A percentile compares a stretch with the other conserved stretches of the same genome.
Evolutionary conservation across 495 filamentous ascomycete genomes (phyloP).

Genomic region (Penicillium canariense): DNA sequence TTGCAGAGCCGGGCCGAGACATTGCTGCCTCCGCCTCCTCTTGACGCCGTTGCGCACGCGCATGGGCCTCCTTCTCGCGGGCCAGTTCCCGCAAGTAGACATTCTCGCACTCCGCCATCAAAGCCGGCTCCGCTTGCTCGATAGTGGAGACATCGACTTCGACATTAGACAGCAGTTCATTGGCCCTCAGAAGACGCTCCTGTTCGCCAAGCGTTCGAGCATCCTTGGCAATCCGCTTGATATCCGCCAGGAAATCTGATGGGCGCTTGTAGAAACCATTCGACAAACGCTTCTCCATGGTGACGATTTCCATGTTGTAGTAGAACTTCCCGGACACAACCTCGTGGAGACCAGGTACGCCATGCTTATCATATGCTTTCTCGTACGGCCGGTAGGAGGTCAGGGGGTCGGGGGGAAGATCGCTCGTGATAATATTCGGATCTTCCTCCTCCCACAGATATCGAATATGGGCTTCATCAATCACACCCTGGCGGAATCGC

Average conservation of each 20-base stretch:
- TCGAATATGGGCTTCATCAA: conserved; percentile 66
- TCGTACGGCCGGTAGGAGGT: conserved; percentile 68
- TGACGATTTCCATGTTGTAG: conserved; percentile 91
- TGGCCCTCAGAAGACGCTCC: conserved; percentile 76
- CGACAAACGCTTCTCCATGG: conserved; percentile 88
- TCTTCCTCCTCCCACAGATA: conserved; percentile 84
- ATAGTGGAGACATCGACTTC: conserved; percentile 83
- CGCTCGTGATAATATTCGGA: conserved; percentile 74
- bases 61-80: conserved; percentile 61
- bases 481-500: conserved; percentile 75
- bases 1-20: conserved; percentile 23
- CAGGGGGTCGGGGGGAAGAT: conserved; percentile 60
- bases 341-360: conserved; percentile 67
- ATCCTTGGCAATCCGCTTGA: conserved; percentile 80
- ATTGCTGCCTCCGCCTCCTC: conserved; percentile 31
- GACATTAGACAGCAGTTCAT: conserved; percentile 85
- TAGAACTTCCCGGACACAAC: conserved; percentile 74
- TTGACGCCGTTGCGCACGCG: conserved; percentile 56
- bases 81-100: conserved; percentile 73
- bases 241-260: conserved; percentile 81
- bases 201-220: conserved; percentile 71
- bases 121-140: conserved; percentile 58
- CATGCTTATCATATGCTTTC: conserved; percentile 68
- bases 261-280: conserved; percentile 94
- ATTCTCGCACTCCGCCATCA: conserved; percentile 66